Conservation (phyloP, 2,329 filamentous ascomycete species). For the Macrophomina tecta region DNA sequence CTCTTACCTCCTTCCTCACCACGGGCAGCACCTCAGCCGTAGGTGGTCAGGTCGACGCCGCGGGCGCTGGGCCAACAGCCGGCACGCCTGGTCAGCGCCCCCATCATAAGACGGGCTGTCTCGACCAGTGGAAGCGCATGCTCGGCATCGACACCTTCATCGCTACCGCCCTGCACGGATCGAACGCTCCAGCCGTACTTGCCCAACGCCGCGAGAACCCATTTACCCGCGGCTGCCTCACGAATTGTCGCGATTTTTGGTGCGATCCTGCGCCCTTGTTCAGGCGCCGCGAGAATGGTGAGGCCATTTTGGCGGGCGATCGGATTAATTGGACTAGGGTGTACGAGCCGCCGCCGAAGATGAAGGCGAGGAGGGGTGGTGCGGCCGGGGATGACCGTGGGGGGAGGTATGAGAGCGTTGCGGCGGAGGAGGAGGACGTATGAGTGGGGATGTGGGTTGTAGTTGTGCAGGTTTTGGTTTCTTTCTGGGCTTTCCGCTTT, state of each 20-base stretch:
- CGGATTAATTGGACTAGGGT: conserved; percentile 84
- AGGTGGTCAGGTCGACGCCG: conserved; percentile 67
- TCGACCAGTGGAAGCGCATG: conserved; percentile 81
- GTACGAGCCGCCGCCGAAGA: conserved; percentile 81
- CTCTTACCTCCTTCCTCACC: conserved; percentile 75
- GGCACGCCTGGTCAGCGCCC: conserved; percentile 66
- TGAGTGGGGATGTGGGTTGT: not conserved
- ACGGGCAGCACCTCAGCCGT: conserved; percentile 70
- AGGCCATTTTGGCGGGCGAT: conserved; percentile 77
- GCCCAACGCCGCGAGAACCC: conserved; percentile 70
- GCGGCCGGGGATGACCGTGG: not conserved
- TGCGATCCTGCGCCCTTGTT: conserved; percentile 86
- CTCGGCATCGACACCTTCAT: conserved; percentile 94
- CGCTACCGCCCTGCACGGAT: conserved; percentile 81
- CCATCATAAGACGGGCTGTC: conserved; percentile 68
- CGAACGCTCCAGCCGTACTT: conserved; percentile 59
- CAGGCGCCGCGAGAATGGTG: conserved; percentile 73
- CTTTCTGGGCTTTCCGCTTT: too few species aligned
- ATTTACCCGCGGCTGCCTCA: conserved; percentile 80
- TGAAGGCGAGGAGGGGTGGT: conserved; percentile 58
- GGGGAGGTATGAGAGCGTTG: conserved; percentile 28
- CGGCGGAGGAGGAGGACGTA: conserved; percentile 19
- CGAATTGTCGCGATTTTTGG: conserved; percentile 97
- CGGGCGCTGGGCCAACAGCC: conserved; percentile 36
- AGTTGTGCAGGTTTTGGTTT: too few species aligned